Evolutionary conservation across 345 rosid species (phyloP), one percentile per base, ranked within the genome.

Genomic region (Eucalyptus erythrocorys): DNA sequence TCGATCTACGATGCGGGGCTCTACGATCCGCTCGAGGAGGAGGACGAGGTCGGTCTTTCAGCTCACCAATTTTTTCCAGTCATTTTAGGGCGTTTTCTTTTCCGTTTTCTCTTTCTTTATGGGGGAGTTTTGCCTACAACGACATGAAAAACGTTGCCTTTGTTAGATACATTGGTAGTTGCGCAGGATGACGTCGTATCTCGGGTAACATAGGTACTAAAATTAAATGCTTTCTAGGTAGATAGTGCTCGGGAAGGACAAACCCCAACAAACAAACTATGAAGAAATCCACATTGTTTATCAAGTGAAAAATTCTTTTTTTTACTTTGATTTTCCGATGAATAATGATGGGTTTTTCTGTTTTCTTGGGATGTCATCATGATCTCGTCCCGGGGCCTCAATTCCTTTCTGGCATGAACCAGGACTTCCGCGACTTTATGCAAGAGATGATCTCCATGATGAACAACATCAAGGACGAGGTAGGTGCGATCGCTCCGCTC

Each of bases 361-460:
- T 61, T n/a, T 84, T 30, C 22, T 48, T 48, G 55, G 82, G 37
- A 30, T 17, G 5, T 27, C 34, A 53, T 66, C 6, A 13, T 8
- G 6, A 43, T 48, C 48, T 64, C 22, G 48, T 13, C 8, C 50
- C 19, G 34, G 6, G 64, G 66, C 87, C 47, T 86, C 66, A 90
- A 85, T 71, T 88, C 27, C 32, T 87, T n/a, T 7, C 87, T 37
- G 45, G 48, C 4, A 88, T 87, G 86, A 89, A 61, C 42, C 94
- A 97, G 99, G 99, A 94, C 42, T 96, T 97, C 79, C 93, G 96
- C 42, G 97, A 92, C 42, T 96, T 97, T 85, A 96, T 97, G 98
- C 95, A 96, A 93, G 99, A 97, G 93, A 95, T 97, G 99, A 76
- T 97, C 87, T 92, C 97, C 13, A 94, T 97, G 98, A 96, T 97